Conservation (phyloP, 768 basidiomycete species). For the Clavaria fumosa region DNA sequence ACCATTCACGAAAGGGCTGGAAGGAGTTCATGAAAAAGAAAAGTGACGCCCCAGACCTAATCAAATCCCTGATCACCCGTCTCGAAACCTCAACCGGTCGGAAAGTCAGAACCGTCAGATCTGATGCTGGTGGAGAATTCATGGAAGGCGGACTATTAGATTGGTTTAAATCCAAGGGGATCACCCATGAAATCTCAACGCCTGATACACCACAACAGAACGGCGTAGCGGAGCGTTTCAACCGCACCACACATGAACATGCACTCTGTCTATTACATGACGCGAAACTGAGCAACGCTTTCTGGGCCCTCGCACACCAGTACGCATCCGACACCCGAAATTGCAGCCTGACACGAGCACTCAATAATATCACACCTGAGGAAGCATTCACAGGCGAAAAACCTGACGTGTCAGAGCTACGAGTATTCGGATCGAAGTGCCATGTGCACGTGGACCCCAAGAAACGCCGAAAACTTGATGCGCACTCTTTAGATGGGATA, state of each 20-base stretch:
- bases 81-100: constrained; percentile 7
- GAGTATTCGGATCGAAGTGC: constrained; percentile 15
- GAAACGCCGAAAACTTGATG: constrained; percentile 1
- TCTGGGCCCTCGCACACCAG: constrained; percentile 14
- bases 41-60: constrained; percentile 5
- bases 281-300: constrained; percentile 9
- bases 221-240: constrained; percentile 18
- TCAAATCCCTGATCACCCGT: constrained; percentile 4
- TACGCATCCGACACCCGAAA: constrained; percentile 15
- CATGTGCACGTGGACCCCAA: constrained; percentile 6
- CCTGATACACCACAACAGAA: constrained; percentile 17
- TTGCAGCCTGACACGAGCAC: constrained; percentile 6
- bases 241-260: constrained; percentile 13
- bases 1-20: constrained; percentile 1
- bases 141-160: constrained; percentile 7
- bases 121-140: constrained; percentile 7
- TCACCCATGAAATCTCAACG: constrained; percentile 11
- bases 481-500: not conserved
- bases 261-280: constrained; percentile 13
- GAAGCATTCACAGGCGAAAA: constrained; percentile 9
- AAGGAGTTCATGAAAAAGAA: constrained; percentile 7
- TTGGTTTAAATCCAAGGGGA: constrained; percentile 8
- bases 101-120: constrained; percentile 7
- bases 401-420: constrained; percentile 14
- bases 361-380: constrained; percentile 8